Evolutionary conservation across 805 yeast species (phyloP).

Genomic region (Hanseniaspora mollemarum): DNA sequence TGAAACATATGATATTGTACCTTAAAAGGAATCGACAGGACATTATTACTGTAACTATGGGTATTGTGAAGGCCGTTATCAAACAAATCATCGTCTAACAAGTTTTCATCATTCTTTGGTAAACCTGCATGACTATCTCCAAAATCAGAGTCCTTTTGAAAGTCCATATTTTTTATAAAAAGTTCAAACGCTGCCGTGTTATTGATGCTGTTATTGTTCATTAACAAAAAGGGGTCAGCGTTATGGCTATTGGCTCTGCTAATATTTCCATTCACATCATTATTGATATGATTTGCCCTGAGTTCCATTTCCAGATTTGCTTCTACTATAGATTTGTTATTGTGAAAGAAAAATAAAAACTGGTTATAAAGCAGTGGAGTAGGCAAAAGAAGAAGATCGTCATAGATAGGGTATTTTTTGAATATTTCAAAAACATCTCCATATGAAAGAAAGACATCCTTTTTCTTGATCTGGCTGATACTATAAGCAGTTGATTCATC

Average conservation of each 20-base stretch:
- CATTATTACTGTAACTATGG: constrained; percentile 16
- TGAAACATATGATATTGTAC: constrained; percentile 34
- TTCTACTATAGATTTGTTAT: not conserved
- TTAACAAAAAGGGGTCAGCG: not conserved
- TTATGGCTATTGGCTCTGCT: not conserved
- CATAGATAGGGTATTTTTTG: constrained; percentile 2
- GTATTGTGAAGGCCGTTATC: constrained; percentile 8
- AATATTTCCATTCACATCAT: not conserved
- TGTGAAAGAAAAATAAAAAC: constrained; percentile 12
- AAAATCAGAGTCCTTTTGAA: not conserved
- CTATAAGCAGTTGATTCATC: not conserved
- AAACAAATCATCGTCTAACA: not conserved
- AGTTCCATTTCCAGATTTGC: not conserved
- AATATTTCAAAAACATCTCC: constrained; percentile 14
- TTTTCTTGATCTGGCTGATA: not conserved
- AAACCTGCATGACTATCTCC: constrained; percentile 18
- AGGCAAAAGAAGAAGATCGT: constrained; percentile 11
- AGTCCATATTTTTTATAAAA: not conserved
- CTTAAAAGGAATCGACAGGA: constrained; percentile 14
- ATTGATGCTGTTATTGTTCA: not conserved
- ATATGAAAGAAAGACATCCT: constrained; percentile 12
- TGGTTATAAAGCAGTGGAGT: constrained; percentile 14
- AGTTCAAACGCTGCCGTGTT: not conserved
- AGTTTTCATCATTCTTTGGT: constrained; percentile 21
- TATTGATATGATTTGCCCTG: not conserved